Evolutionary conservation across 2,329 filamentous ascomycete species (phyloP), one percentile per base, ranked within the genome.

Genomic region (Diaporthe sp.): DNA sequence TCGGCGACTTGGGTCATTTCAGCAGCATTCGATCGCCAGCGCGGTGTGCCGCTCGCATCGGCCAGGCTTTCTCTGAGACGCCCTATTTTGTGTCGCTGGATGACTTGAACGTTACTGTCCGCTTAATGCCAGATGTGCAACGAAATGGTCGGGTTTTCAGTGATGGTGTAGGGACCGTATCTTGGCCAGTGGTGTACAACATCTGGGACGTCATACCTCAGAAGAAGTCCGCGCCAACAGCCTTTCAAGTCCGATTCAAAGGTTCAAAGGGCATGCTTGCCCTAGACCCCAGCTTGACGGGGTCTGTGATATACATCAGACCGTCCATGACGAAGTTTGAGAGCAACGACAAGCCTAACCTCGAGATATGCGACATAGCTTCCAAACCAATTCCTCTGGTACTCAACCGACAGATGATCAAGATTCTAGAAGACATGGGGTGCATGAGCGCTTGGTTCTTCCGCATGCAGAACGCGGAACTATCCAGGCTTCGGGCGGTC

Each of bases 221-320:
- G 44, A 84, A 84, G 34, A 85, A 85, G 49, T 80, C 85, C 0
- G 85, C 85, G 4, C 91, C 94, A 0, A 94, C 92, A 0, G 91
- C 91, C 67, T 90, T 95, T 61, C 95, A 97, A 79, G 93, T 97
- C 58, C 90, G 95, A 3, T 93, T 91, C 81, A 91, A 87, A 39
- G 94, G 94, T 0, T 92, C 91, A 5, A 97, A 97, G 82, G 95
- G 94, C 0, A 94, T 96, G 91, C 87, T 97, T 0, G 90, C 93
- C 0, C 83, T 96, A 0, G 94, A 97, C 79, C 85, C 87, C 13
- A 85, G 87, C 1, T 85, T 96, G 0, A 2, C 79, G 0, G 94
- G 92, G 0, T 87, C 89, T 42, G 81, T 86, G 2, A 86, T 98
- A 53, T 85, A 86, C 39, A 84, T 97, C 28, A 90, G 95, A 2